These are phyloP conservation scores for Pseudonectria foliicola DNA, from an alignment of 2,329 filamentous ascomycete genomes.

Conservation along the genomic window DNA sequence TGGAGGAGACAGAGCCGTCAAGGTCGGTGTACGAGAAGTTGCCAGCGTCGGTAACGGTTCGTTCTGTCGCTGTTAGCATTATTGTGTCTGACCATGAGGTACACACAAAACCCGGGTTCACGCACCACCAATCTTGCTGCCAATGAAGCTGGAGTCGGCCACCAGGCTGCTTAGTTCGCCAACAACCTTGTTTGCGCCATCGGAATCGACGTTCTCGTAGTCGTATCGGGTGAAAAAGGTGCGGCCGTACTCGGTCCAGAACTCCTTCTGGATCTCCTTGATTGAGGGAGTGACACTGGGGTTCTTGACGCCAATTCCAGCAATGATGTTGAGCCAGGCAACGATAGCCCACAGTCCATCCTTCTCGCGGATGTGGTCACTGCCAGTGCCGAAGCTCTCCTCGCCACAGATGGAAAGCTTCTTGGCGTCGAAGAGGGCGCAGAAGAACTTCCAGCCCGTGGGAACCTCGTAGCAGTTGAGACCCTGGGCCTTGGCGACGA, in stretches of 20 bases:
- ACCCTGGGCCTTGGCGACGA: constrained; percentile 90
- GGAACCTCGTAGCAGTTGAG: constrained; percentile 93
- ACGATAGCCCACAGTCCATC: constrained; percentile 96
- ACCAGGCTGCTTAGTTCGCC: constrained; percentile 74
- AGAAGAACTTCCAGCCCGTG: constrained; percentile 99
- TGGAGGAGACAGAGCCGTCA: constrained; percentile 91
- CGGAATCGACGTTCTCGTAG: constrained; percentile 90
- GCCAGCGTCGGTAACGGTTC: constrained; percentile 80
- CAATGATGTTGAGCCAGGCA: constrained; percentile 98
- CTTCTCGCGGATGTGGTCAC: constrained; percentile 98
- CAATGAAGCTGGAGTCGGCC: constrained; percentile 65
- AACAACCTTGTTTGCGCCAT: constrained; percentile 85
- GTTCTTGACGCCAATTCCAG: constrained; percentile 78
- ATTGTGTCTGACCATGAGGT: not conserved
- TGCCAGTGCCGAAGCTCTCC: constrained; percentile 95
- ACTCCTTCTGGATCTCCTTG: constrained; percentile 91
- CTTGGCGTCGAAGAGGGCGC: constrained; percentile 85
- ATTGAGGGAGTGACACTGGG: constrained; percentile 81
- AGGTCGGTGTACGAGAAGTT: constrained; percentile 98
- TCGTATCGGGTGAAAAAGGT: constrained; percentile 99
- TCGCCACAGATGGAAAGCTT: constrained; percentile 98
- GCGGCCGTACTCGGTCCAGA: constrained; percentile 93
- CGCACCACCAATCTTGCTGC: constrained; percentile 68
- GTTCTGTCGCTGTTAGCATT: constrained; percentile 38
- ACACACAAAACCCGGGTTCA: constrained; percentile 9